Base-by-base conservation (phyloP, 2,329 filamentous ascomycete species). In the Fusarium sp. region DNA sequence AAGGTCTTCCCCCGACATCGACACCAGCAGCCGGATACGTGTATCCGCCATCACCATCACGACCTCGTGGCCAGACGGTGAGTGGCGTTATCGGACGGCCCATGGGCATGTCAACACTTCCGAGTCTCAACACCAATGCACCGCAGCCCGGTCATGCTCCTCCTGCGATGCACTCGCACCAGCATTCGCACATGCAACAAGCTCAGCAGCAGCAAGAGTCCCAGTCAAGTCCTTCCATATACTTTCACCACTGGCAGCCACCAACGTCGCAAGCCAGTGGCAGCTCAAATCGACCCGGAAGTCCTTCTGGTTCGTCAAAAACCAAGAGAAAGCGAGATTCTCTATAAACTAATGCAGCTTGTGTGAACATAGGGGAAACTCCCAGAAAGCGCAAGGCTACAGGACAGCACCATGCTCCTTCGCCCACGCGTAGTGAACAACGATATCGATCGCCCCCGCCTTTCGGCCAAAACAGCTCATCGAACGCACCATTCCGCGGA, bases 191-290 rank as follows among this genome's bases (percentile, higher is more conserved):
- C 78, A 83, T 81, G 74, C 86, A 83, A 73, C 86, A 83, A 75
- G 83, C 80, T 38, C 85, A 88, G 54, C 53, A 84, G 30, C 63
- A 86, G 60, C 87, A 91, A 69, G 87, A 89, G 32, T 23, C 65
- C 14, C 71, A 73, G 66, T 85, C 88, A 19, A 92, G 91, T 39
- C 89, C 91, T 1, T 91, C 90, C 21, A 91, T 97, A 46, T 96
- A 93, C 78, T 97, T 97, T 77, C 93, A 97, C 75, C 93, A 97
- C 76, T 97, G 94, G 93, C 91, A 95, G 61, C 94, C 94, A 44
- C 94, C 94, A 15, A 86, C 84, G 21, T 86, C 88, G 65, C 86
- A 91, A 78, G 82, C 83, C 67, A 84, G 86, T 61, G 80, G 84
- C 62, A 81, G 84, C 76, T 83, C 86, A 57, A 88, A 88, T 73